Evolutionary conservation across 345 rosid genomes (phyloP).

Genomic region (Pistacia vera): DNA sequence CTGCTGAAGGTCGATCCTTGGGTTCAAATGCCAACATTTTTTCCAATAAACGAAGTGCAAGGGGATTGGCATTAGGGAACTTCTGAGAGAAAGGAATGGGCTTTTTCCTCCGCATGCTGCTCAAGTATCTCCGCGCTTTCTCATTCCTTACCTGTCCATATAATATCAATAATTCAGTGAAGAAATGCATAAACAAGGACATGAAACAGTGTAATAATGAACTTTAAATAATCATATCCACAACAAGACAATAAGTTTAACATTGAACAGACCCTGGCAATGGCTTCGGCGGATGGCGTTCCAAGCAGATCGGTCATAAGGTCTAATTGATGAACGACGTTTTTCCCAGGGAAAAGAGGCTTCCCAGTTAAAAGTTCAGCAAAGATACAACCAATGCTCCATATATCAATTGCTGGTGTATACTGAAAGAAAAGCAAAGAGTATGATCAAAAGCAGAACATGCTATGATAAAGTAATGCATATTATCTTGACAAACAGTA

Average conservation of each 20-base stretch:
- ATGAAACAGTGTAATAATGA: background rate
- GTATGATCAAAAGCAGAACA: slow-evolving; percentile 1
- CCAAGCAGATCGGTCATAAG: slow-evolving; percentile 95
- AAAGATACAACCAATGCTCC: slow-evolving; percentile 99
- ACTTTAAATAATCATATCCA: slow-evolving; percentile 6
- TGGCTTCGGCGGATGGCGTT: slow-evolving; percentile 90
- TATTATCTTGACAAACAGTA: background rate
- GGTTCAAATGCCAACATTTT: slow-evolving; percentile 96
- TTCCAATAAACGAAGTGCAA: slow-evolving; percentile 85
- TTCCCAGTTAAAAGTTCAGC: slow-evolving; percentile 94
- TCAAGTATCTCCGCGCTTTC: slow-evolving; percentile 91
- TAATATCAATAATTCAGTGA: slow-evolving; percentile 26
- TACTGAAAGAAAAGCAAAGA: slow-evolving; percentile 53
- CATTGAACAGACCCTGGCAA: slow-evolving; percentile 71
- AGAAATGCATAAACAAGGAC: background rate
- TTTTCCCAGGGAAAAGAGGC: slow-evolving; percentile 96
- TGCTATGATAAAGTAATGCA: background rate
- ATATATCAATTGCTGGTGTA: slow-evolving; percentile 94
- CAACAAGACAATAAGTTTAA: slow-evolving; percentile 9
- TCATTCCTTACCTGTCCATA: slow-evolving; percentile 84
- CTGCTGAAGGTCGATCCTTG: slow-evolving; percentile 86
- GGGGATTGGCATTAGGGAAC: slow-evolving; percentile 92
- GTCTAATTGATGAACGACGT: slow-evolving; percentile 95
- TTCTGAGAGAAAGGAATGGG: slow-evolving; percentile 79
- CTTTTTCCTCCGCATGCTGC: slow-evolving; percentile 95